Conservation (phyloP, 495 filamentous ascomycete species). For the Tuber microsphaerosporum region DNA sequence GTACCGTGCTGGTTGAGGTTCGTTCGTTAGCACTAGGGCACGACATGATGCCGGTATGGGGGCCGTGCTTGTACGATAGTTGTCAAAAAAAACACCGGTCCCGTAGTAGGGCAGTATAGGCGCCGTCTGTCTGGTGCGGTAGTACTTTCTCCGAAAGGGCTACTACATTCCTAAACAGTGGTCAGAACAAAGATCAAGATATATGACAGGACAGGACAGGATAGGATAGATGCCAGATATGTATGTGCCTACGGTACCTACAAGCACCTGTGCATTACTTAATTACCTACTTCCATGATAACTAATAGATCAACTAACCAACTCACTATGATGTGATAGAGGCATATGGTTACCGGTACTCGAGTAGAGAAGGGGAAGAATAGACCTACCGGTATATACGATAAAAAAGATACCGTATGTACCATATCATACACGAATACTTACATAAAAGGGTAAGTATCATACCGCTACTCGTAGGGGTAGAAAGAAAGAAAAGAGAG, state of each 20-base stretch:
- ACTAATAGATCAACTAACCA: not conserved
- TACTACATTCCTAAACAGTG: not conserved
- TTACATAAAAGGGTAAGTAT: not conserved
- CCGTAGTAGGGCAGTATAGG: not conserved
- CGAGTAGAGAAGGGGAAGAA: not conserved
- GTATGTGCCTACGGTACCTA: not conserved
- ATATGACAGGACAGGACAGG: not conserved
- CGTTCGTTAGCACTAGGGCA: too few relatives aligned
- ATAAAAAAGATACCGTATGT: not conserved
- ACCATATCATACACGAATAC: not conserved
- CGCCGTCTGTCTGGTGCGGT: not conserved
- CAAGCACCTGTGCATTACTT: too few relatives aligned
- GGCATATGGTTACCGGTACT: not conserved
- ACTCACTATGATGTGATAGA: not conserved
- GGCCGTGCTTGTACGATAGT: not conserved
- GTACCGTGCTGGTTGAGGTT: too few relatives aligned
- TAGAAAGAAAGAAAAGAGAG: too few relatives aligned
- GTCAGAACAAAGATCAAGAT: not conserved
- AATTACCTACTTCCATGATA: not conserved
- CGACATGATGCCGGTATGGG: not conserved
- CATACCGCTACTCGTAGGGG: too few relatives aligned
- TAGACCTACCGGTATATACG: not conserved
- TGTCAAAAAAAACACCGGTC: not conserved
- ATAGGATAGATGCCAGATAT: not conserved
- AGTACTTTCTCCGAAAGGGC: not conserved